Evolutionary conservation across 169 alveolate genomes (phyloP), one percentile per base, ranked within the genome.

Genomic region (Eimeria falciformis): DNA sequence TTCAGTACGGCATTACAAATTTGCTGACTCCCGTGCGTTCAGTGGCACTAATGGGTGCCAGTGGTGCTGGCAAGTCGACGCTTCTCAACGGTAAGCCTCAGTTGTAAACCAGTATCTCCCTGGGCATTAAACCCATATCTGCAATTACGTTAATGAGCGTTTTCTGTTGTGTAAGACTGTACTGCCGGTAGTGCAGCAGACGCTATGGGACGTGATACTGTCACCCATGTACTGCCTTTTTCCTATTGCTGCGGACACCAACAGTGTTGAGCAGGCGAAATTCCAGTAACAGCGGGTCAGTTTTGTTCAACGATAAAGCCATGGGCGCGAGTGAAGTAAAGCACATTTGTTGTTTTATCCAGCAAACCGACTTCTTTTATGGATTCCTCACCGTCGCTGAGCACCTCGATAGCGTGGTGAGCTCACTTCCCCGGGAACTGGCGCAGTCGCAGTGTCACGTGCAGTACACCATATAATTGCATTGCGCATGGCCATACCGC

Each of bases 41-140:
- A 75, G 95, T 96, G 45, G 97, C 97, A 1, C 93, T 97, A 33
- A 93, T 97, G 96, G 98, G 98, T 0, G 93, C 97, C 45, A 95
- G 97, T 21, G 98, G 98, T 3, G 97, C 98, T 33, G 98, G 98
- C 53, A 97, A 96, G 92, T 95, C 98, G 29, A 94, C 97, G 17
- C 90, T 96, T 17, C 94, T 97, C 40, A 95, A 95, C 88, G 91
- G 94, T 90, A 29, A 21, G 83, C 43, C 21, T 12, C 5, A 5
- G 2, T 53, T 43, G 23, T 18, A 14, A 14, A 55, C 66, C 66
- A 55, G 23, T 14, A 18, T 21, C 66, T 55, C 66, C 3, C 3
- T 14, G 18, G 66, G 27, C 27, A 18, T 21, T 55, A 23, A 3
- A 14, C 47, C 18, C 82, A 79, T n/a, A 79, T 37, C 68, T 79